Base-by-base conservation (phyloP, 352 stramenopile genomes). In the Phytophthora syringae region DNA sequence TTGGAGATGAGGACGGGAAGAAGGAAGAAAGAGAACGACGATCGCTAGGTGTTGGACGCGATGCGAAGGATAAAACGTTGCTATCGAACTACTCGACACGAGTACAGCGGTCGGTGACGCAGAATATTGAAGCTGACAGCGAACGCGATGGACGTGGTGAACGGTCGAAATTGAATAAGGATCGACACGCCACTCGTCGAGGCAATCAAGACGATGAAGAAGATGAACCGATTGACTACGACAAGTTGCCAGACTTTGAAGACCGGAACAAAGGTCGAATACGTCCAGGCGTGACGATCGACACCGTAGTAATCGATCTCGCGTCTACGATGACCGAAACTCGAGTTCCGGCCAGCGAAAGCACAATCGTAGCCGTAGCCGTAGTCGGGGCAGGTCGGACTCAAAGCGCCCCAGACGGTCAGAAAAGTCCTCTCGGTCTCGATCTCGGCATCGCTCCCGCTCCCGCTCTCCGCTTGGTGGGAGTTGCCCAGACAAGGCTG, bases 151-250 rank as follows among this genome's bases (percentile, higher is more conserved):
- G 45, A 24, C 54, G 27, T 1, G 27, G 37, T 25, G 39, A 37
- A 44, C 39, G 13, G 13, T 25, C 51, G 24, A 28, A 45, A 49
- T 34, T 21, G 15, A 21, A 28, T 12, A 48, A 48, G 22, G 55
- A 57, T 28, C 54, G 67, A 30, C 45, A 51, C 9, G 57, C 47
- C 11, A 43, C 54, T 1, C 36, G 45, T 7, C 30, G 60, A 34
- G 49, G 60, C 2, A 55, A 66, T 9, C 52, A 72, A 10, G 70
- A 74, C 2, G 57, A 79, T 1, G 74, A 83, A 7, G 81, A 91
- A 0, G 83, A 93, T 0, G 77, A 83, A 54, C 79, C 80, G 5
- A 92, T 94, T n/a, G 81, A 95, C 44, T 94, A 92, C 51, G 80
- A 84, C 6, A 92, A 88, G 47, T 37, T 95, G 9, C 85, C 84